Percentiles rank a stretch among this genome's conserved stretches.
These are phyloP conservation scores for Leccinum solheimii DNA, from an alignment of 1,284 basidiomycete genomes.

Conservation along the genomic window DNA sequence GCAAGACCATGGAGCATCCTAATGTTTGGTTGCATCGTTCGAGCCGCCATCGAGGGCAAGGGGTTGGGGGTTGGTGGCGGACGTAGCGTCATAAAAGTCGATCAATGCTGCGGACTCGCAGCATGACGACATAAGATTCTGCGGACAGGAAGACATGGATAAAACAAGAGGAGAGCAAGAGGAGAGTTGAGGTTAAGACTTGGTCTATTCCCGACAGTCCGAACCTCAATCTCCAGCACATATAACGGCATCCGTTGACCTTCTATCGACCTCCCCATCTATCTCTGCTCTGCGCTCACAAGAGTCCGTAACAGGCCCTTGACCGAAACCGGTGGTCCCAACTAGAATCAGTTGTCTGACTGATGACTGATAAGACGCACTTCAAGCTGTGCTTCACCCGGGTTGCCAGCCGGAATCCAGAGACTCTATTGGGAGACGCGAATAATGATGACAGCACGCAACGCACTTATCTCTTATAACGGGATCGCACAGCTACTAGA, in stretches of 20 bases:
- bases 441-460: not conserved
- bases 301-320: not conserved
- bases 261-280: too few relatives aligned
- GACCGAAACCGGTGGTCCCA: not conserved
- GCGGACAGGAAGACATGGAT: conserved; percentile 10
- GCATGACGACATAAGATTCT: not conserved
- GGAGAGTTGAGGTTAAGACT: too few relatives aligned
- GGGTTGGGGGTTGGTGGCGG: too few relatives aligned
- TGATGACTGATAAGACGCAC: not conserved
- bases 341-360: not conserved
- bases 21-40: not conserved
- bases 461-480: not conserved
- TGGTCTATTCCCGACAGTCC: too few relatives aligned
- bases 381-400: not conserved
- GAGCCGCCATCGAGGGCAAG: not conserved
- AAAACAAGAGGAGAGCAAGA: conserved; percentile 1
- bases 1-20: not conserved
- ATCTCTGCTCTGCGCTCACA: too few relatives aligned
- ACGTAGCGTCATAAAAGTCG: too few relatives aligned
- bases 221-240: too few relatives aligned
- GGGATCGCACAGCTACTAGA: not conserved
- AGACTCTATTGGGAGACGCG: not conserved
- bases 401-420: not conserved
- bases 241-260: too few relatives aligned
- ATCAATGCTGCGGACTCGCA: too few relatives aligned